Percentiles rank a stretch among this genome's conserved stretches.
These are phyloP conservation scores for Aspergillus pseudotamarii DNA, from an alignment of 2,329 filamentous ascomycete species.

Conservation along the genomic window DNA sequence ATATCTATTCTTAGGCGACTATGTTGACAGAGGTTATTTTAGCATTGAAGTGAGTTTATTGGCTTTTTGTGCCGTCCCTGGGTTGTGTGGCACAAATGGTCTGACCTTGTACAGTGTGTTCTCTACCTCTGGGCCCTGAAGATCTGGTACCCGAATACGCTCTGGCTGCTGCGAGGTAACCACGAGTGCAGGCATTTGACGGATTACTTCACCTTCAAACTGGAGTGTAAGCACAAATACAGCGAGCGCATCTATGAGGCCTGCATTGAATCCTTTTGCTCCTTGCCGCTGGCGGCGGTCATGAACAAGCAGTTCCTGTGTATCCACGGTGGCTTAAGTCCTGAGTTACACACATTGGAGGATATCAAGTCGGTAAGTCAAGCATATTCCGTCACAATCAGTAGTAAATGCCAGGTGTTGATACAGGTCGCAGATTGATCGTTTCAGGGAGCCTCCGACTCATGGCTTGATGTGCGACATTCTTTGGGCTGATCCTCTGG, in stretches of 20 bases:
- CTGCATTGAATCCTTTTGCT: conserved; percentile 98
- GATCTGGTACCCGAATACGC: conserved; percentile 97
- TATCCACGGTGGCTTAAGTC: conserved; percentile 94
- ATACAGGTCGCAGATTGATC: conserved; percentile 71
- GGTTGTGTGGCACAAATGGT: conserved; percentile 1
- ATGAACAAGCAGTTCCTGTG: conserved; percentile 99
- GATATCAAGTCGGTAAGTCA: conserved; percentile 79
- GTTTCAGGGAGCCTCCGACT: conserved; percentile 95
- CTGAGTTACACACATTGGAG: conserved; percentile 92
- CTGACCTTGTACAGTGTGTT: conserved; percentile 66
- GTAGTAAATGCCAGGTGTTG: conserved; percentile 14
- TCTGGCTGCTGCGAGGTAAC: conserved; percentile 96
- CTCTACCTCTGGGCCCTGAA: conserved; percentile 97
- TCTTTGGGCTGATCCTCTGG: conserved; percentile 95
- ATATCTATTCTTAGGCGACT: conserved; percentile 96
- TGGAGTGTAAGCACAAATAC: conserved; percentile 99
- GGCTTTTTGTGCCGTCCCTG: neutral
- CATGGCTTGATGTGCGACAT: conserved; percentile 99
- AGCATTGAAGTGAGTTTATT: conserved; percentile 74
- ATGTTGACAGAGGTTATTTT: conserved; percentile 97
- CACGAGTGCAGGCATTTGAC: conserved; percentile 99
- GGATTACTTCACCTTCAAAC: conserved; percentile 99
- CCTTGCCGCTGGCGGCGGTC: conserved; percentile 86
- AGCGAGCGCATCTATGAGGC: conserved; percentile 94
- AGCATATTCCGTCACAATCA: neutral